Evolutionary conservation across 192 early-diverging fungal genomes (phyloP), one percentile per base, ranked within the genome.

Genomic region (Rhizophagus clarus): DNA sequence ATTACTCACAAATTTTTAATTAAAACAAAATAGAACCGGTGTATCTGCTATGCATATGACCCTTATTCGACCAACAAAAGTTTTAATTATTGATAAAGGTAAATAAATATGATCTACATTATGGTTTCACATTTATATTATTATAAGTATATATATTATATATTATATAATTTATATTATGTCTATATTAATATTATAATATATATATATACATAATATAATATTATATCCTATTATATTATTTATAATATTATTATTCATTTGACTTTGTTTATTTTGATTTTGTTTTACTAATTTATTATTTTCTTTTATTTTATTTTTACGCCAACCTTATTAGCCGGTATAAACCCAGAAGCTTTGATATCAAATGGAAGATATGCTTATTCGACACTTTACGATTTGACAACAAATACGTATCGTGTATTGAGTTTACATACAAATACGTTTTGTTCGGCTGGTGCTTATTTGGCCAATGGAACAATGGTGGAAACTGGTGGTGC

Each of bases 381-480:
- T 60, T 86, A 81, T 40, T 80, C 84, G 24, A 83, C 81, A 61
- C 83, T 87, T 70, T 90, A 88, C 68, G 86, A 90, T 83, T 26
- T 90, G 20, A 66, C 80, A 0, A 87, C 84, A 34, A 86, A 86
- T 63, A 62, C 74, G 8, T 87, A 84, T 75, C 74, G 89, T 42
- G 69, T 83, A 22, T 34, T 90, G 47, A 83, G 86, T n/a, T 66
- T 90, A 7, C 69, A 82, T 29, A 88, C 89, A 63, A 90, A 90
- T 62, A 88, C 89, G 10, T 90, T 90, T 77, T 90, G 89, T 76
- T 88, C 89, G 11, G 89, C 85, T 24, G 89, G 89, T 40, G 84
- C 87, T n/a, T 90, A 87, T 75, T 79, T 90, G 12, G 82, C 64
- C 20, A 90, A 90, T 45, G 87, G 89, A 22, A 90, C 87, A 20